phyloP scores from a whole-genome alignment of 768 basidiomycete species.

The Fistulinella prunicolor region DNA sequence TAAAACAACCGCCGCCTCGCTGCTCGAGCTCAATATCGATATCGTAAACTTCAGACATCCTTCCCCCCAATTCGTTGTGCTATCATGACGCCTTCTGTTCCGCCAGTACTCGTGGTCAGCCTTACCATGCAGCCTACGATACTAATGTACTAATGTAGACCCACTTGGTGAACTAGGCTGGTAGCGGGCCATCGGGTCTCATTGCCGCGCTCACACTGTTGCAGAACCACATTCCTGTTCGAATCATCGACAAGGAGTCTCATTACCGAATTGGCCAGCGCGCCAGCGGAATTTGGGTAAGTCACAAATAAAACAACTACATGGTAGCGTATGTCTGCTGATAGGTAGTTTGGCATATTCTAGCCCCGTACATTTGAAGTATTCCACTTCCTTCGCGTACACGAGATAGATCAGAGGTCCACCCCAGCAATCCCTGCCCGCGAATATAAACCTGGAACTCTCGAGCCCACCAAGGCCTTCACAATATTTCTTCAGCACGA shows the following conservation, averaged over 20 bases:
- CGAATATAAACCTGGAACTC: slow-evolving; percentile 30
- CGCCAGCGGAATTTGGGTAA: slow-evolving; percentile 39
- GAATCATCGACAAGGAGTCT: slow-evolving; percentile 48
- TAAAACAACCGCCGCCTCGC: too few species aligned
- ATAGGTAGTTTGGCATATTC: neutral
- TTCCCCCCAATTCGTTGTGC: too few species aligned
- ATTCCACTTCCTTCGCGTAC: slow-evolving; percentile 38
- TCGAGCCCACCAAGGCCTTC: slow-evolving; percentile 15
- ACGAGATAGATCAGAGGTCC: slow-evolving; percentile 35
- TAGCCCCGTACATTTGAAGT: slow-evolving; percentile 41
- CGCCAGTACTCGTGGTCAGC: too few species aligned
- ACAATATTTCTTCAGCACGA: slow-evolving; percentile 7
- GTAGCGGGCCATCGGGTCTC: slow-evolving; percentile 32
- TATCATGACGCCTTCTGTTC: too few species aligned
- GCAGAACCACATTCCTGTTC: slow-evolving; percentile 45
- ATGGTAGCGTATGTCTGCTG: neutral
- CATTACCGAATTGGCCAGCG: slow-evolving; percentile 37
- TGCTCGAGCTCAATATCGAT: too few species aligned
- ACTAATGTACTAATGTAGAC: too few species aligned
- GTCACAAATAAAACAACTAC: neutral
- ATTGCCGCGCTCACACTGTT: slow-evolving; percentile 34
- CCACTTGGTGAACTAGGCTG: slow-evolving; percentile 1
- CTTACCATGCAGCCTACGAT: too few species aligned
- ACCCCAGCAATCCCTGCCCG: slow-evolving; percentile 27
- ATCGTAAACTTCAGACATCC: too few species aligned